Conservation (phyloP, 176 grass and related monocot species). For the Musa itinerans region DNA sequence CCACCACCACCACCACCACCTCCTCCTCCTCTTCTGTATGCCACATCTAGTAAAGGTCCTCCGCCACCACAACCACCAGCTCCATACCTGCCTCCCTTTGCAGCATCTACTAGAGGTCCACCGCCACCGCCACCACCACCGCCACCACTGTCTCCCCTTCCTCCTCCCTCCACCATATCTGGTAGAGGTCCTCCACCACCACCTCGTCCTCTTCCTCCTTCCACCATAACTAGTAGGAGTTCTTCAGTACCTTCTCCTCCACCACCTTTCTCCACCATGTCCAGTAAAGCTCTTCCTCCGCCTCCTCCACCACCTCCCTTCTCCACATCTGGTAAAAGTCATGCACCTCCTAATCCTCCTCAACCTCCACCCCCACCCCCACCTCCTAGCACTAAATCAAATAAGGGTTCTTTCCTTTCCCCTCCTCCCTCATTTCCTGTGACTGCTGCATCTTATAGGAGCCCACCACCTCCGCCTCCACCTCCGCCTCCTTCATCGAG, state of each 20-base stretch:
- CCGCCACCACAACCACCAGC: slow-evolving; percentile 5
- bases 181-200: slow-evolving; percentile 24
- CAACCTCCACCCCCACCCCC: neutral
- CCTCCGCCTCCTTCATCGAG: neutral
- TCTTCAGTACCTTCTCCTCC: neutral
- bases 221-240: neutral
- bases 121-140: slow-evolving; percentile 8
- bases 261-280: neutral
- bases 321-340: neutral
- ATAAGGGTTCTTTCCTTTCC: slow-evolving; percentile 2
- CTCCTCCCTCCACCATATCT: slow-evolving; percentile 14
- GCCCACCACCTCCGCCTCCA: slow-evolving; percentile 9
- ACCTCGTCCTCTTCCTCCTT: slow-evolving; percentile 17
- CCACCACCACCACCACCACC: too few relatives aligned
- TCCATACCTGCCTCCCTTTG: neutral
- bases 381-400: neutral
- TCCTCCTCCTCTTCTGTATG: slow-evolving; percentile 1
- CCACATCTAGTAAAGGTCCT: neutral
- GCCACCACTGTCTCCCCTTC: slow-evolving; percentile 20
- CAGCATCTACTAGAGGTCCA: neutral
- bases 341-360: slow-evolving; percentile 2
- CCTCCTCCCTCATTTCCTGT: neutral
- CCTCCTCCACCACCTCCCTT: slow-evolving; percentile 4
- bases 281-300: neutral
- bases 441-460: neutral